Base-by-base conservation (phyloP, 2,329 filamentous ascomycete species). In the Stachybotrys chlorohalonatus region DNA sequence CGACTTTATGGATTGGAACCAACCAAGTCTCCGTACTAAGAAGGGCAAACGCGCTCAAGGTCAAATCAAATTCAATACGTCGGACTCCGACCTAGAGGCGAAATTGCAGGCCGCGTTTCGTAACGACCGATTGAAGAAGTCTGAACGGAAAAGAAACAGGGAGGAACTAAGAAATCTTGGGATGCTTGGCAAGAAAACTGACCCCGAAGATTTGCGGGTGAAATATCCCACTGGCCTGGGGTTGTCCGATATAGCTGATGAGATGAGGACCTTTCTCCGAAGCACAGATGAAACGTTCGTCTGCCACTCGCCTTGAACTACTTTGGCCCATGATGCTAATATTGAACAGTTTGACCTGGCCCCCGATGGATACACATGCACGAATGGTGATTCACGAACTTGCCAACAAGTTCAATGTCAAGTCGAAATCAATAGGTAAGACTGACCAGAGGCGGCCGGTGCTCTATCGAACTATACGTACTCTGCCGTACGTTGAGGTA, bases 1-100 rank as follows among this genome's bases (percentile, higher is more conserved):
- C 59, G 90, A 96, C 64, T 75, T 95, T 49, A 93, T 94, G 86
- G 89, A 95, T 63, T 90, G 88, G 71, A 81, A 88, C 15, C 79
- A 85, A 31, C 84, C 85, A 1, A 90, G 84, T 53, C 68, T 91
- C 6, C 80, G 77, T 54, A 68, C 70, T 49, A 83, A 79, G 58
- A 86, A 83, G 63, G 75, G 79, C 59, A 90, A 88, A 67, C 83
- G 82, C 48, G 76, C 78, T 13, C 80, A 81, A 58, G 76, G 74
- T 49, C 74, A 78, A 53, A 68, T 79, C 49, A 73, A 75, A 5
- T 69, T 76, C 13, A 73, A 84, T 54, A 74, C 81, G 24, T 68
- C 87, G 0, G 88, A 92, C 61, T 82, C 81, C 1, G 88, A 92
- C 53, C 67, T 90, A 1, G 82, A 86, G 60, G 73, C 76, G 45